Evolutionary conservation across 768 basidiomycete species (phyloP), one percentile per base, ranked within the genome.

Genomic region (Ephemerocybe angulata): DNA sequence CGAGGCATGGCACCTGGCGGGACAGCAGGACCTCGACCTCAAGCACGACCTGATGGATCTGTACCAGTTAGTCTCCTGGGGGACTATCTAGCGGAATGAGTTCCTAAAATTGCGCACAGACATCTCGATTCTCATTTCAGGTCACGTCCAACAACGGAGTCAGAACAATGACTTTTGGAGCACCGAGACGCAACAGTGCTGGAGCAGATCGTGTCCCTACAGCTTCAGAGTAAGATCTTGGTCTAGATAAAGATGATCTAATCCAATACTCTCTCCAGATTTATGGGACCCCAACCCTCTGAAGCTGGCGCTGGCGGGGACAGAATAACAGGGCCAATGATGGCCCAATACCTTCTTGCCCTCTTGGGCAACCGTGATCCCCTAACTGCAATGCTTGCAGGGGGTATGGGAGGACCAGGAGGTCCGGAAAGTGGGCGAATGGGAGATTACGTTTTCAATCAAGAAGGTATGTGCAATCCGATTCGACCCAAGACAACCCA

Each of bases 371-470:
- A 76, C 30, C 74, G 76, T 27, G 80, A 81, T 54, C 75, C 77
- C 11, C 63, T 80, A 52, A 54, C 70, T 25, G 76, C 76, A 13
- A 48, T 82, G 37, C 70, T 84, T 35, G 72, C 72, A n/a, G 62
- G 61, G 19, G 71, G 48, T n/a, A 17, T 49, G 2, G 48, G 49
- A 11, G 49, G 40, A 8, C 42, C 46, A 3, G 47, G 67, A 27
- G 61, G 70, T 56, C 73, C 79, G 3, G 75, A 78, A 53, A 71
- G 71, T 30, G 86, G 88, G 1, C 75, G 83, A 63, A 82, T 86
- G 81, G 94, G 94, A 3, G 94, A 97, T 67, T 97, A 96, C 72
- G 94, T 90, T 4, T 89, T 93, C 63, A 90, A 85, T 58, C 90
- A 96, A 70, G 90, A 93, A 80, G 90, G 93, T 86, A 52, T 53